Evolutionary conservation across 1,139 yeast species (phyloP).

Genomic region (Yamadazyma atmosphaerica): DNA sequence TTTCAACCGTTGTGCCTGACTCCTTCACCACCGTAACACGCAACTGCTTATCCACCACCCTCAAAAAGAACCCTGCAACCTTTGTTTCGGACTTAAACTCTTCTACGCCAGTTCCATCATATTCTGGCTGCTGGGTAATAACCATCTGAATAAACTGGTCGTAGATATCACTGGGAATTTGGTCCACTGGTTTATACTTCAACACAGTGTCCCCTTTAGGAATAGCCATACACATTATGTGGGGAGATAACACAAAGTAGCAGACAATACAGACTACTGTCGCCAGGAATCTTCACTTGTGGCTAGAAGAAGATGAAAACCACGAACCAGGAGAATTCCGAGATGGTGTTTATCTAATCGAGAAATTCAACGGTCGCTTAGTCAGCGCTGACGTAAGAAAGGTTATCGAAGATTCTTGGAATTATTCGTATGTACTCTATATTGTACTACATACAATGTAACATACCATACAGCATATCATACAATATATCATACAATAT

Average conservation of each 20-base stretch:
- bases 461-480: not conserved
- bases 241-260: not conserved
- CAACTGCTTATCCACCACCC: not conserved
- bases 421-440: no score
- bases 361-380: not conserved
- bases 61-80: not conserved
- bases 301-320: not conserved
- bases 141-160: not conserved
- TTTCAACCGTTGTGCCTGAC: no score
- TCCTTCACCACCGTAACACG: not conserved
- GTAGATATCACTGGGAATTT: constrained; percentile 2
- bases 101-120: not conserved
- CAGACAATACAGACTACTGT: not conserved
- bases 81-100: not conserved
- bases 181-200: not conserved
- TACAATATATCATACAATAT: not conserved
- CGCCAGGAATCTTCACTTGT: not conserved
- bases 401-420: no score
- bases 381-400: not conserved
- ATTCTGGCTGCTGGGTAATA: not conserved
- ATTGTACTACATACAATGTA: no score
- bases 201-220: constrained; percentile 1
- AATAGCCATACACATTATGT: constrained; percentile 3
- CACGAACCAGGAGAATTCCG: not conserved
- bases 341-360: not conserved